Evolutionary conservation across 306 rosid genomes (phyloP).

Genomic region (Mimosa bimucronata): DNA sequence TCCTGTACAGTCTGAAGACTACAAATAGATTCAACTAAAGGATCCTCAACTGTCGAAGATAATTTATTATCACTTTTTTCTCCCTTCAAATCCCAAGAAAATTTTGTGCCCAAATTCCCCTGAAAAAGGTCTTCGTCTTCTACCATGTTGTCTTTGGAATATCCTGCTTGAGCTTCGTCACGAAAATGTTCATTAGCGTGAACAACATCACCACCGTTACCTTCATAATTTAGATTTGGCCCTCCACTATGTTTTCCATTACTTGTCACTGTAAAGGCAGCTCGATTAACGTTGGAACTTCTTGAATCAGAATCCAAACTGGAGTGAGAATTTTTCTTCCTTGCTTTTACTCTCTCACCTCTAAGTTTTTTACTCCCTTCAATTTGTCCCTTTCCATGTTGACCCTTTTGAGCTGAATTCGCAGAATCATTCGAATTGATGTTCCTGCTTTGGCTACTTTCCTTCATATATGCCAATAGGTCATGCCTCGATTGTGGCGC

Average conservation of each 20-base stretch:
- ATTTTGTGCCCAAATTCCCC: conserved; percentile 53
- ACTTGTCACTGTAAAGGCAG: conserved; percentile 47
- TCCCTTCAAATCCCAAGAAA: conserved; percentile 56
- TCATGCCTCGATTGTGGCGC: conserved; percentile 66
- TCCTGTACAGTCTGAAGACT: conserved; percentile 77
- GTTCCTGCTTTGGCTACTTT: conserved; percentile 52
- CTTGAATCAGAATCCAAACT: conserved; percentile 95
- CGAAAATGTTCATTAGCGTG: conserved; percentile 55
- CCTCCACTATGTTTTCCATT: conserved; percentile 69
- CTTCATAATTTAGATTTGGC: conserved; percentile 51
- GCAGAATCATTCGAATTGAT: conserved; percentile 45
- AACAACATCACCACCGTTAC: conserved; percentile 62
- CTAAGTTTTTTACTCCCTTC: conserved; percentile 74
- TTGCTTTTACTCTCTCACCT: conserved; percentile 64
- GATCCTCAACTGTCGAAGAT: conserved; percentile 58
- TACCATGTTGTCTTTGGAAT: conserved; percentile 52
- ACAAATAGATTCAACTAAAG: conserved; percentile 62
- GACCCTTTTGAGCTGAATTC: conserved; percentile 54
- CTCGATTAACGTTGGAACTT: conserved; percentile 67
- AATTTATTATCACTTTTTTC: conserved; percentile 57
- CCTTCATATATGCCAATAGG: neutral
- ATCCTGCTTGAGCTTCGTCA: conserved; percentile 60
- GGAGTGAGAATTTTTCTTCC: conserved; percentile 77
- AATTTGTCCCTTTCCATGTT: conserved; percentile 54
- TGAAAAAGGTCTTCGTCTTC: conserved; percentile 57